Evolutionary conservation across 495 filamentous ascomycete species (phyloP), one percentile per base, ranked within the genome.

Genomic region (Hypoxylon lienhwacheense): DNA sequence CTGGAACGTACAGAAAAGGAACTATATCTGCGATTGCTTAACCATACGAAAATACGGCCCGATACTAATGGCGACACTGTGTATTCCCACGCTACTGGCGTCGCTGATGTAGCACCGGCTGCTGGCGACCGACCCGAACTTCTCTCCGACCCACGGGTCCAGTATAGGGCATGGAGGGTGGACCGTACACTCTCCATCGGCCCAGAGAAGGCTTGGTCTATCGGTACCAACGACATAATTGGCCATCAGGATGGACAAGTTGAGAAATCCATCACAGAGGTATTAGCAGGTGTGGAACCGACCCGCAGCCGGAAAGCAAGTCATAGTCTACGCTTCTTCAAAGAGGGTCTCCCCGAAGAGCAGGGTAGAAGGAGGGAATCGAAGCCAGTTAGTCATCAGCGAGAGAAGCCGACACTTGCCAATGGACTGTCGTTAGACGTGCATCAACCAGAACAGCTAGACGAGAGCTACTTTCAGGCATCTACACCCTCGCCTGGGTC

Each of bases 221-320:
- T 82, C 64, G 76, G 77, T 0, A 67, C 71, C 5, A 65, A 66
- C 22, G 75, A 77, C 19, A 8, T 59, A 19, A 65, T 66, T 29
- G 66, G 67, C 28, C 64, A 62, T 36, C 53, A 72, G 47, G 72
- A 75, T 43, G 77, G 79, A 19, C 71, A 76, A 62, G 86, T 95
- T 10, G 91, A 95, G 52, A 88, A 86, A 67, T 87, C 86, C 14
- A 91, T 96, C 59, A 83, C 89, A 53, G 90, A 91, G 32, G 89
- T 85, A 28, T 66, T 95, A 41, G 76, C 87, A 3, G 86, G 88
- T 25, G 75, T 80, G 28, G 92, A 96, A 64, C 85, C 80, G 20
- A 87, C 89, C 66, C 84, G 93, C 54, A 96, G 91, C 70, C 84
- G 93, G 51, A 98, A 98, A 73, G 86, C 92, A 35, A 96, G 90